Base-by-base conservation (phyloP, 768 basidiomycete species). In the Ephemerocybe angulata region DNA sequence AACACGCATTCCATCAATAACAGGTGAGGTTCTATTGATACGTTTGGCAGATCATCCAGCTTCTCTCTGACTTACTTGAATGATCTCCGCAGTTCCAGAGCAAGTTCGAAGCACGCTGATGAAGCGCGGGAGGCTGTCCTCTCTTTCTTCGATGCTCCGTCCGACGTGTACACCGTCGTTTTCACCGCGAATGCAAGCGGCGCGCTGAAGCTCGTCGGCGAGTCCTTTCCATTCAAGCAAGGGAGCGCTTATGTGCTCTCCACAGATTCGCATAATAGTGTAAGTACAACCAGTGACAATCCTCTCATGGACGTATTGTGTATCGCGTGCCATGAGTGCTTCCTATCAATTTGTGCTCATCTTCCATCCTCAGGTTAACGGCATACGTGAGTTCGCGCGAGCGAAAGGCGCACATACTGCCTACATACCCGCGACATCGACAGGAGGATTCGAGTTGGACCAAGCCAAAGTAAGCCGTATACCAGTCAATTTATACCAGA, bases 331-430 rank as follows among this genome's bases (percentile, higher is more conserved):
- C n/a, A n/a, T n/a, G n/a, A n/a, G n/a, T n/a, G n/a, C n/a, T n/a
- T n/a, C n/a, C n/a, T n/a, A n/a, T n/a, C n/a, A n/a, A n/a, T n/a
- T n/a, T n/a, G n/a, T n/a, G n/a, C n/a, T n/a, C n/a, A n/a, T n/a
- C n/a, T n/a, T n/a, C n/a, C n/a, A n/a, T n/a, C 22, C 27, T 30
- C 30, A 77, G 76, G 69, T 77, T 19, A 86, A 92, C 61, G 90
- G 90, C 8, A 87, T 92, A 56, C 79, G 90, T 37, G 78, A 87
- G 69, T 92, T 82, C 62, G 88, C 89, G 0, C 64, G 65, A 13
- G 67, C 70, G 54, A 76, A 76, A 38, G 83, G 84, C 12, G 82
- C 85, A 4, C 65, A 71, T 27, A 79, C 85, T 17, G 72, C 73
- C 40, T 93, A 93, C 65, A 81, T 91, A 46, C 77, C 79, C 11